Base-by-base conservation (phyloP, 2,329 filamentous ascomycete species). In the Thermothelomyces thermophilus region DNA sequence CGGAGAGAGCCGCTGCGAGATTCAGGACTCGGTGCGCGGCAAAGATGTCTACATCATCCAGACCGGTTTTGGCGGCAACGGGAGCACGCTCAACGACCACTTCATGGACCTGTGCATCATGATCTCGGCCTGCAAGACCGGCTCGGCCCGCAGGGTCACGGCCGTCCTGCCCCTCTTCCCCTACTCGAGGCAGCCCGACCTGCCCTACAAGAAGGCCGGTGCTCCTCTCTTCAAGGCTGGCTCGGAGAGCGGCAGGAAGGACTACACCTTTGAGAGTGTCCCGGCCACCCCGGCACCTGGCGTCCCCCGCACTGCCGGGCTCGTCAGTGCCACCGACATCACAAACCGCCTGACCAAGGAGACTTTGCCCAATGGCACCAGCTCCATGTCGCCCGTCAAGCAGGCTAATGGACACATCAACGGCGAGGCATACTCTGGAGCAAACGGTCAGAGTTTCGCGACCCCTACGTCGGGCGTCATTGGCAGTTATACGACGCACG, bases 41-140 rank as follows among this genome's bases (percentile, higher is more conserved):
- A 98, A 98, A 69, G 93, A 98, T 81, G 93, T 96, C 67, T 98
- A 94, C 73, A 96, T 97, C 66, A 89, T 98, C 63, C 91, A 97
- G 70, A 93, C 89, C 36, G 90, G 89, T 60, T 59, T 57, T 31
- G 59, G 57, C 42, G 59, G 59, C 58, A 62, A 60, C 43, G 88
- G 88, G 60, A 90, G 89, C 56, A 87, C 86, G 62, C 88, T 96
- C 71, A 98, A 98, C 67, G 93, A 98, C 71, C 84, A 95, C 71
- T 82, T 98, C 58, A 86, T 98, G 73, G 93, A 98, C 66, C 83
- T 97, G 43, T 87, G 95, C 68, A 96, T 97, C 72, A 95, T 93
- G 73, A 91, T 97, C 62, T 95, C 89, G n/a, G 93, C 93, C 54
- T 97, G 93, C 81, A 95, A 95, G 72, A 83, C 59, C 5, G 62